Evolutionary conservation across 179 eudicot genomes (phyloP).

Genomic region (Silene noctiflora): DNA sequence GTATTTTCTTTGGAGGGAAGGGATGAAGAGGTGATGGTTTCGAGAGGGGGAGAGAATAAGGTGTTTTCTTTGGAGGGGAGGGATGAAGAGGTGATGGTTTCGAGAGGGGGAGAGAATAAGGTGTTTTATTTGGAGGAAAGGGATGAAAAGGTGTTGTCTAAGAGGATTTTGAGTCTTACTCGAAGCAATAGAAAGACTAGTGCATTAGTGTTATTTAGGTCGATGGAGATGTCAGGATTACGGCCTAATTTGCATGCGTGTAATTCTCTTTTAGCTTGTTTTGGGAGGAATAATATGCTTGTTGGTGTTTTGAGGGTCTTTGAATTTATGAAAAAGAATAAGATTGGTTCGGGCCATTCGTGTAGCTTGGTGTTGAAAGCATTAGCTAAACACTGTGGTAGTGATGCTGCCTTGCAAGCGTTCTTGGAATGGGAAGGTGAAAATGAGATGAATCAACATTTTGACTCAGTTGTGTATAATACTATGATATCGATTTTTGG

Average conservation of each 20-base stretch:
- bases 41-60: neutral
- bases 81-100: neutral
- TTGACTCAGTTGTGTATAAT: conserved; percentile 71
- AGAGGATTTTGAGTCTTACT: conserved; percentile 61
- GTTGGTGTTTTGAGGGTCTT: conserved; percentile 61
- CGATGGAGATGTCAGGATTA: conserved; percentile 59
- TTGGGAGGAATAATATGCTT: conserved; percentile 53
- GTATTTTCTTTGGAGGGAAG: too few species aligned
- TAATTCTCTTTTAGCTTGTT: conserved; percentile 74
- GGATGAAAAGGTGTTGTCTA: conserved; percentile 56
- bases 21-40: neutral
- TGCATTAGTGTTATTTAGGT: conserved; percentile 63
- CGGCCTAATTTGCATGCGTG: conserved; percentile 66
- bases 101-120: conserved; percentile 24
- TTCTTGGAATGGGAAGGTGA: conserved; percentile 50
- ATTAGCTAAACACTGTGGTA: conserved; percentile 42
- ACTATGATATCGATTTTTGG: conserved; percentile 67
- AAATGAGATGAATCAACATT: conserved; percentile 28
- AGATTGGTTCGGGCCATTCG: conserved; percentile 57
- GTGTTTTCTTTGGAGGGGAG: neutral
- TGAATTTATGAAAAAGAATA: conserved; percentile 43
- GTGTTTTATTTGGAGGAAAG: conserved; percentile 70
- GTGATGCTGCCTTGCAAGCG: conserved; percentile 49
- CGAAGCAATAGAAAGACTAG: conserved; percentile 61
- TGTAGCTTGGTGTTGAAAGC: conserved; percentile 75